phyloP scores from a whole-genome alignment of 1,284 basidiomycete species.

The Amylostereum chailletii region DNA sequence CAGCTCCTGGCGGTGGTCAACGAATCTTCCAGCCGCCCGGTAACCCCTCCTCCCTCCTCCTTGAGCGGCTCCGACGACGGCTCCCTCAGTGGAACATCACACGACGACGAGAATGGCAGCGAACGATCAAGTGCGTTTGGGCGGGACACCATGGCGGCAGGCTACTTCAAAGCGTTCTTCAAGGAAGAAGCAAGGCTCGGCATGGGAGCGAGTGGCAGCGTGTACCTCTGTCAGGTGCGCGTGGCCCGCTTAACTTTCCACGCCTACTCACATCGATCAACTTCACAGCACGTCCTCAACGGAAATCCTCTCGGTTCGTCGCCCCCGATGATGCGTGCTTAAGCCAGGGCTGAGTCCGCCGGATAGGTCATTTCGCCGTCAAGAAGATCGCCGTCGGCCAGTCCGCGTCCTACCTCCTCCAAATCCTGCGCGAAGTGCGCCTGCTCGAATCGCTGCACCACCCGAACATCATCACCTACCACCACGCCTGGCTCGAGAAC shows the following conservation, averaged over 20 bases:
- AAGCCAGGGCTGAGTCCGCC: not conserved
- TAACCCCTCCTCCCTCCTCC: constrained; percentile 33
- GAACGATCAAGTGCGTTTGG: constrained; percentile 33
- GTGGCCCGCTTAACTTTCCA: constrained; percentile 1
- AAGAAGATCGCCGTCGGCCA: constrained; percentile 94
- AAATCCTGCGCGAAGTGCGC: constrained; percentile 75
- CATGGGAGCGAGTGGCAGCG: constrained; percentile 88
- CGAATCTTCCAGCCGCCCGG: constrained; percentile 51
- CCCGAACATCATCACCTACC: constrained; percentile 90
- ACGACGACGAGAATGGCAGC: constrained; percentile 2
- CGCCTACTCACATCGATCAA: constrained; percentile 1
- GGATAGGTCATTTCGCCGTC: constrained; percentile 73
- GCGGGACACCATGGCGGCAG: constrained; percentile 66
- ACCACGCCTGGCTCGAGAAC: constrained; percentile 90
- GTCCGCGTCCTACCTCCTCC: constrained; percentile 75
- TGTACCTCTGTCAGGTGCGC: constrained; percentile 76
- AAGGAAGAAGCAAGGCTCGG: constrained; percentile 80
- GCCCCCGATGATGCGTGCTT: not conserved
- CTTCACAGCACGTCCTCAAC: constrained; percentile 65
- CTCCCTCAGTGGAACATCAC: constrained; percentile 3
- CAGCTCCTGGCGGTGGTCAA: constrained; percentile 63
- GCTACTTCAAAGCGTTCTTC: constrained; percentile 84
- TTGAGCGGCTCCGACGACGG: not conserved
- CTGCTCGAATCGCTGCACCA: constrained; percentile 83
- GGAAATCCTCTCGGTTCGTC: constrained; percentile 62